phyloP scores from a whole-genome alignment of 192 early-diverging fungal species.

The Podila verticillata region DNA sequence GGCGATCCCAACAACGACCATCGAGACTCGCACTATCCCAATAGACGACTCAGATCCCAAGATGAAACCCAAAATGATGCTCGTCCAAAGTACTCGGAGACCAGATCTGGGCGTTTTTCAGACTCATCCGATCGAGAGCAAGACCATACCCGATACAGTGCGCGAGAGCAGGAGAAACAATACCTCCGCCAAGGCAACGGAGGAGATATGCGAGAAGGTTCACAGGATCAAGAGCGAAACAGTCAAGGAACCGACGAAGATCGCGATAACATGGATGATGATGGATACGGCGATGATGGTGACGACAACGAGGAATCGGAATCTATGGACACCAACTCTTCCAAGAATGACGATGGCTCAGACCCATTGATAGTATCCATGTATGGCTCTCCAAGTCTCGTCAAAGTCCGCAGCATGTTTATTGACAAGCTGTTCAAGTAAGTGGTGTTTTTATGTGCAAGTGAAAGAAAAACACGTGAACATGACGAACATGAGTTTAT shows the following conservation, averaged over 20 bases:
- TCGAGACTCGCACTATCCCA: not conserved
- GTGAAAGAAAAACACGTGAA: no score
- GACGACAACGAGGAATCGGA: conserved; percentile 36
- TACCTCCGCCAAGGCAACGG: not conserved
- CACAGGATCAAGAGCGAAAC: conserved; percentile 15
- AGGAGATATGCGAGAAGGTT: not conserved
- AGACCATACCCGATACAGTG: no score
- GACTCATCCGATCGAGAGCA: not conserved
- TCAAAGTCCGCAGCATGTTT: conserved; percentile 52
- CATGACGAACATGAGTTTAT: no score
- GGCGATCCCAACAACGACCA: not conserved
- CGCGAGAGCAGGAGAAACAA: conserved; percentile 4
- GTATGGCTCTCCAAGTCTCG: conserved; percentile 46
- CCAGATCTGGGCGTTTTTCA: not conserved
- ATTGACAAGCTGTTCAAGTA: conserved; percentile 52
- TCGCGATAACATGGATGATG: conserved; percentile 20
- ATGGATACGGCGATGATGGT: conserved; percentile 35
- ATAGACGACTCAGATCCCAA: not conserved
- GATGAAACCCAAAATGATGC: not conserved
- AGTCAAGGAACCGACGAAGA: conserved; percentile 30
- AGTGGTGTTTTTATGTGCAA: not conserved
- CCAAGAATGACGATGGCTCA: conserved; percentile 39
- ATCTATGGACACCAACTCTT: conserved; percentile 37
- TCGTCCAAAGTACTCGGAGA: not conserved
- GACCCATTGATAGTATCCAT: conserved; percentile 36